These are phyloP conservation scores for Trichoderma breve DNA, from an alignment of 2,329 filamentous ascomycete species.

Conservation along the genomic window DNA sequence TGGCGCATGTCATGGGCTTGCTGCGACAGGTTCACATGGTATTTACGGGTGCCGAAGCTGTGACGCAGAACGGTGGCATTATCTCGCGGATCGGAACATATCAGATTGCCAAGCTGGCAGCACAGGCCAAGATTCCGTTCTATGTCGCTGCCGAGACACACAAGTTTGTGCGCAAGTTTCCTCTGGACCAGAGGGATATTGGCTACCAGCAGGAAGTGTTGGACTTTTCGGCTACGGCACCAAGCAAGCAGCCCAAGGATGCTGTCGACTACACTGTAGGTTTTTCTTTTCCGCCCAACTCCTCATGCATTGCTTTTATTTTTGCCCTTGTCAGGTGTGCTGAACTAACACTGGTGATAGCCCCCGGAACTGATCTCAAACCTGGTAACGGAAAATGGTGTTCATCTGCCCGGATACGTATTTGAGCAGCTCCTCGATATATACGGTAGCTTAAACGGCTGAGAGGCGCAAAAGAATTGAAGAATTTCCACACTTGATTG, in stretches of 20 bases:
- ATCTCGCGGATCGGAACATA: conserved; percentile 83
- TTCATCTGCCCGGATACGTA: conserved; percentile 67
- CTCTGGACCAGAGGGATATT: conserved; percentile 76
- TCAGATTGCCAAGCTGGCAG: conserved; percentile 80
- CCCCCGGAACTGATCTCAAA: conserved; percentile 68
- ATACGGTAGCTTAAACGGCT: conserved; percentile 44
- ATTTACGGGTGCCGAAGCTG: conserved; percentile 73
- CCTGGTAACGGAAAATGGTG: conserved; percentile 73
- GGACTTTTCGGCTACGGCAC: conserved; percentile 61
- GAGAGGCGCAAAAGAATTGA: conserved; percentile 16
- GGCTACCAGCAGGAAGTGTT: conserved; percentile 75
- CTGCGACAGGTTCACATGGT: conserved; percentile 61
- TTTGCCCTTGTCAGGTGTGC: neutral
- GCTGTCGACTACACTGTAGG: conserved; percentile 70
- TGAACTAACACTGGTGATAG: conserved; percentile 36
- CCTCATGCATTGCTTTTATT: neutral
- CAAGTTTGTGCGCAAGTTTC: conserved; percentile 90
- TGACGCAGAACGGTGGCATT: conserved; percentile 91
- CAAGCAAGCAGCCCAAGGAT: conserved; percentile 47
- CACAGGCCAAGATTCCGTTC: conserved; percentile 67
- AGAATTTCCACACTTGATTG: neutral
- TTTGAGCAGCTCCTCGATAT: conserved; percentile 69
- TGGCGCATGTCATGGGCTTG: conserved; percentile 71
- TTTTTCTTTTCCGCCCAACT: conserved; percentile 9
- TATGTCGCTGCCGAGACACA: conserved; percentile 94